Base-by-base conservation (phyloP, 1,284 basidiomycete species). In the Sanghuangporus sanghuang region DNA sequence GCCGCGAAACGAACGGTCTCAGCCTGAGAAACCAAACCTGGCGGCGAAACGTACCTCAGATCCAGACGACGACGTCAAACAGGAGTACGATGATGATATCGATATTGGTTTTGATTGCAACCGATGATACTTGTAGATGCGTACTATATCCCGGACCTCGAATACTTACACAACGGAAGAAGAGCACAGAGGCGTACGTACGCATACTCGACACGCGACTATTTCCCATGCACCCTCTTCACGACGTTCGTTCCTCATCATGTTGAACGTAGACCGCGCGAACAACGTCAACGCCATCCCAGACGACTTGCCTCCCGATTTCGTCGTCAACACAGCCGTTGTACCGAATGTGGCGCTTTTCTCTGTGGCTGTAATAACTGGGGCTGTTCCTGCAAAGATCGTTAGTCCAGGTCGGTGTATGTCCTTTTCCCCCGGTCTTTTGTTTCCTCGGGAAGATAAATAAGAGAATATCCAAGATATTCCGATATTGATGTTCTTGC, bases 201-300 rank as follows among this genome's bases (percentile, higher is more conserved):
- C 69, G 70, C 11, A 74, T 73, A 38, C 68, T 77, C 7, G 76
- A 77, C 57, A 69, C 68, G 4, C 68, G 72, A 16, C 65, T 77
- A 4, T 76, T 76, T 77, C 66, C 72, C 75, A 0, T 73, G 71
- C 67, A 71, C 77, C 21, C 70, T 77, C 12, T 57, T 76, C 50
- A 77, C 76, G 42, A 77, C 76, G 1, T 77, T 77, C 56, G 75
- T 77, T 18, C 67, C 77, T n/a, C n/a, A 1, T 23, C 23, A 23
- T 23, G 23, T 23, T 23, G 53, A 77, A 77, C 67, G 76, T 77
- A 75, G 76, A 77, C 58, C 71, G 76, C 11, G 77, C 76, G 18
- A 77, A 77, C 67, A 70, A 72, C 57, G 75, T 74, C 11, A 76
- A 76, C 58, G 76, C 76, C 1, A 73, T 77, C 46, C 75, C 75